phyloP scores from a whole-genome alignment of 2,329 filamentous ascomycete species.

The Cytospora mali region DNA sequence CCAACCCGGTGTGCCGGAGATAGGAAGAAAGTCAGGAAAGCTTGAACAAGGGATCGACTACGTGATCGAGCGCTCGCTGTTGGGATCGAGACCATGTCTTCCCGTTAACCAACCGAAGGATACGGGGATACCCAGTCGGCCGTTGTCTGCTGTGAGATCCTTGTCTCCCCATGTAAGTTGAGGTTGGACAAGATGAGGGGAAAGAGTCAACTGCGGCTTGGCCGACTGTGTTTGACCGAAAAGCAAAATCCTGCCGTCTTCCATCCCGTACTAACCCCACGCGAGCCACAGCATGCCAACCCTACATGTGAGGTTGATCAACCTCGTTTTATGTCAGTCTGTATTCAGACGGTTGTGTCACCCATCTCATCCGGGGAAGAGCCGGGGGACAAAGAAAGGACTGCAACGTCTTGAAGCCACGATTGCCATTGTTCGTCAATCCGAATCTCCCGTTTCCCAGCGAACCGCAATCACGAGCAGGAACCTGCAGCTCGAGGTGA shows the following conservation, averaged over 20 bases:
- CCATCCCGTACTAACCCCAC: conserved; percentile 13
- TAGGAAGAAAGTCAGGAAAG: conserved; percentile 10
- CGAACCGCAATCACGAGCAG: conserved; percentile 7
- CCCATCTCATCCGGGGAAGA: conserved; percentile 4
- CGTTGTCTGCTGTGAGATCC: conserved; percentile 18
- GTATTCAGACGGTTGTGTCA: conserved; percentile 11
- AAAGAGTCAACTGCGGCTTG: conserved; percentile 18
- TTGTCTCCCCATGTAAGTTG: conserved; percentile 12
- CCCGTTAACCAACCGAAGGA: conserved; percentile 1
- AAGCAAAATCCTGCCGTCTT: conserved; percentile 12
- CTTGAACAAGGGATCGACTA: neutral
- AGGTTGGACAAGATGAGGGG: conserved; percentile 30
- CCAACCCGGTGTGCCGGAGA: conserved; percentile 21
- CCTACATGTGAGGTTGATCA: conserved; percentile 20
- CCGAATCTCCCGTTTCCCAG: conserved; percentile 6
- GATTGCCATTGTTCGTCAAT: conserved; percentile 13
- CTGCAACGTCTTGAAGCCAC: conserved; percentile 3
- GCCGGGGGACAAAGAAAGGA: neutral
- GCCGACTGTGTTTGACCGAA: conserved; percentile 9
- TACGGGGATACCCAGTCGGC: neutral
- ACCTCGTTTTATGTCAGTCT: conserved; percentile 13
- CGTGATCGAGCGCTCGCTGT: neutral
- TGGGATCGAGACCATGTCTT: conserved; percentile 15
- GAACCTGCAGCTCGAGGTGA: conserved; percentile 23
- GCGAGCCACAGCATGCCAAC: no score